Evolutionary conservation across 2,329 filamentous ascomycete genomes (phyloP), one percentile per base, ranked within the genome.

Genomic region (Diplodia intermedia): DNA sequence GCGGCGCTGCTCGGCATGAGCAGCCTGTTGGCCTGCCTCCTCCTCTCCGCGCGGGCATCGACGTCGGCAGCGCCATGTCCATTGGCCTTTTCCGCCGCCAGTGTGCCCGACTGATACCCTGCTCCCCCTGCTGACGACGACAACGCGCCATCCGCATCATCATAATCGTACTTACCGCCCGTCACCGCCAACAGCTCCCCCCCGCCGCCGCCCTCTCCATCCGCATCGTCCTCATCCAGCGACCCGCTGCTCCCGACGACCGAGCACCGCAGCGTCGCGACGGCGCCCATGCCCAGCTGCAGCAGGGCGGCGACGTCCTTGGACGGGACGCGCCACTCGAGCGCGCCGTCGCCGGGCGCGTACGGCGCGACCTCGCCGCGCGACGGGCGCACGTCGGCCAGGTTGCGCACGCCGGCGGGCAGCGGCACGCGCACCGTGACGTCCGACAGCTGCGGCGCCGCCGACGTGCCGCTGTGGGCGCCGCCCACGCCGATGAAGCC

Each of bases 281-380:
- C 88, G 1, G 89, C 86, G 18, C 86, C 85, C 1, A 91, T 85
- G 1, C 86, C 85, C 0, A 76, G 79, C 3, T 77, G 70, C 71
- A 79, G 76, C 62, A 82, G 74, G 0, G 56, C 56, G 0, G 87
- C 85, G 2, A 93, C 85, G 68, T 97, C 93, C 79, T 93, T 94
- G 29, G 88, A 86, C 0, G 89, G 88, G 50, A 98, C 88, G 68
- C 89, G 87, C 94, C 94, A 98, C 78, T 97, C 91, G 9, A 97
- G 83, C 1, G 86, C 78, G 56, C 86, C 86, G 62, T 92, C 92
- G 2, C 88, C 89, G 0, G 91, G 88, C 66, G 88, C 91, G 80
- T 93, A 97, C 68, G 86, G 89, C 2, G 93, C 1, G 1, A 36
- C 93, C 72, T 98, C 94, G 71, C 89, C 94, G 71, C 88, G 89